Conservation (phyloP, 768 basidiomycete species). For the Boletus sp. region DNA sequence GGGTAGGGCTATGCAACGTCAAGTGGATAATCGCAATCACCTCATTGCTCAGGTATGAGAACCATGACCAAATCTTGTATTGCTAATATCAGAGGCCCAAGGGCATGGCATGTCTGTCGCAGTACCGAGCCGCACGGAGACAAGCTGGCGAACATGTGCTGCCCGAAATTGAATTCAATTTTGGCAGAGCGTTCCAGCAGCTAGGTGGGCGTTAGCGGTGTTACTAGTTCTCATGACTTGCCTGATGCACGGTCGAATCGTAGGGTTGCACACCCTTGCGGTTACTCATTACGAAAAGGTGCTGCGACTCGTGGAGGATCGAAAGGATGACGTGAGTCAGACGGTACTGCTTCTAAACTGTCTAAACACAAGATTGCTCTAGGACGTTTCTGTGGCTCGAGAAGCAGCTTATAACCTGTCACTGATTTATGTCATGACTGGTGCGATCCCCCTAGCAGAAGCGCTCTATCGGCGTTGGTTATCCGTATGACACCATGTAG, state of each 20-base stretch:
- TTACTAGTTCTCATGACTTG: background rate
- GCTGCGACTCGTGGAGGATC: conserved; percentile 59
- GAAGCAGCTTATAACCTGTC: conserved; percentile 55
- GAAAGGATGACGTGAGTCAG: background rate
- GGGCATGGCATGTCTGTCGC: conserved; percentile 80
- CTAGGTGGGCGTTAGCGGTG: background rate
- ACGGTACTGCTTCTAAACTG: too few relatives aligned
- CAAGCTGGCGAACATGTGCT: conserved; percentile 36
- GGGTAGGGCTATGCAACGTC: conserved; percentile 88
- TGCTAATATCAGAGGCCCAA: conserved; percentile 27
- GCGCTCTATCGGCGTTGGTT: conserved; percentile 75
- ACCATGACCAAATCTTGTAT: background rate
- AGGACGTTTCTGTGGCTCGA: conserved; percentile 11
- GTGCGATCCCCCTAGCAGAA: conserved; percentile 67
- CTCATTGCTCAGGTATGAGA: conserved; percentile 41
- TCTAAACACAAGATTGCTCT: background rate
- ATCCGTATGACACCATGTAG: conserved; percentile 48
- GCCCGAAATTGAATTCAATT: conserved; percentile 89
- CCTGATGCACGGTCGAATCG: conserved; percentile 44
- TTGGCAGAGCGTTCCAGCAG: conserved; percentile 56
- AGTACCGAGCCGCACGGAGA: conserved; percentile 65
- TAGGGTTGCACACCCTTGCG: conserved; percentile 80
- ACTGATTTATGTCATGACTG: conserved; percentile 75
- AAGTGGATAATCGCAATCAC: conserved; percentile 92
- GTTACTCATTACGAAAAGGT: conserved; percentile 81